Base-by-base conservation (phyloP, 208 protist genomes). In the Crithidia brevicula region DNA sequence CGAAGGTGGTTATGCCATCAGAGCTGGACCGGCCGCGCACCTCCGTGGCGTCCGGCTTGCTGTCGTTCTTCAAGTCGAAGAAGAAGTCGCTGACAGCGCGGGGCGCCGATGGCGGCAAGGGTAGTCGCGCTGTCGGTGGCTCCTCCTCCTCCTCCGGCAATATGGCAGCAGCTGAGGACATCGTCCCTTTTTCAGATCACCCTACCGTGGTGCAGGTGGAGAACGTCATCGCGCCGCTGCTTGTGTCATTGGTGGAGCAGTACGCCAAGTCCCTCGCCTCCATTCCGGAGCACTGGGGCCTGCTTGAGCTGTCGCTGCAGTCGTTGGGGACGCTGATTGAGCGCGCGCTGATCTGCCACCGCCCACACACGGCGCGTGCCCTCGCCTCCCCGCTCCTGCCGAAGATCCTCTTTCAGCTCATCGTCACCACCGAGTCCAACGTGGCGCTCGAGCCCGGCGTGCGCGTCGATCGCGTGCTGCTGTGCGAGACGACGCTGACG, bases 1-100 rank as follows among this genome's bases (percentile, higher is more conserved):
- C 67, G 15, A 96, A 96, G 64, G 79, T 96, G 11, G 77, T 90
- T 16, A 76, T 96, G 60, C 91, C 88, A 7, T 85, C 88, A 0
- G 86, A 91, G 45, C 60, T 79, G 18, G 76, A 83, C 33, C 85
- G 81, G 61, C 52, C 66, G 11, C 34, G 20, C 7, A 33, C 64
- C 4, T 76, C 81, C 36, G 38, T 70, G 36, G 42, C 70, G 4
- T 42, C 77, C 18, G 60, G 75, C 13, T 56, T 82, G 27, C 65
- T 84, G 25, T 82, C 78, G 3, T 69, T 84, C n/a, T 79, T 89
- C 49, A 81, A 84, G 30, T 68, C 56, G 1, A 79, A 75, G 43
- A 81, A 81, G 59, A 81, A 80, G 63, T 59, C 67, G 20, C 43
- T 49, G 23, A 50, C 52, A 13, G 49, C 47, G 25, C 46, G 25